Conservation (phyloP, 768 basidiomycete species). For the Boletus insuetus region DNA sequence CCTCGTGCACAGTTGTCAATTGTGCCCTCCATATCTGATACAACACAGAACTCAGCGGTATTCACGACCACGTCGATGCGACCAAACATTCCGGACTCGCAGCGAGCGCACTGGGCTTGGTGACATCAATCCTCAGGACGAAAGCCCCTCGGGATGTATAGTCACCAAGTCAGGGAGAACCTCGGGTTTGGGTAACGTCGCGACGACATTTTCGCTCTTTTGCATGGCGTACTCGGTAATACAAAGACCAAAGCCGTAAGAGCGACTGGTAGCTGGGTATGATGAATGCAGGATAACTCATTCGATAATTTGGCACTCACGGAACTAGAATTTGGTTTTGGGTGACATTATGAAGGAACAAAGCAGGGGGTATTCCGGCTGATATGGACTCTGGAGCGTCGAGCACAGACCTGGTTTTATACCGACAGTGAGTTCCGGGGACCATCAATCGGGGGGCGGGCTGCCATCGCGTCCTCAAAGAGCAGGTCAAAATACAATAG, state of each 20-base stretch:
- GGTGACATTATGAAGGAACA: neutral
- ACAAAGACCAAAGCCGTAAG: slow-evolving; percentile 39
- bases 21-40: slow-evolving; percentile 26
- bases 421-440: neutral
- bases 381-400: neutral
- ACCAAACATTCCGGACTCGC: slow-evolving; percentile 16
- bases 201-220: too few species aligned
- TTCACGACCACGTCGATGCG: slow-evolving; percentile 22
- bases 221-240: too few species aligned
- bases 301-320: slow-evolving; percentile 2
- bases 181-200: too few species aligned
- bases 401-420: neutral
- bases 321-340: slow-evolving; percentile 21
- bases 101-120: slow-evolving; percentile 17
- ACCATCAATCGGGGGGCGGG: too few species aligned
- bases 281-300: neutral
- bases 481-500: too few species aligned
- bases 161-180: too few species aligned
- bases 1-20: slow-evolving; percentile 34
- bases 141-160: too few species aligned
- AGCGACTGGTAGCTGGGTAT: slow-evolving; percentile 38
- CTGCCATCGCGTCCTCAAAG: too few species aligned
- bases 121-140: slow-evolving; percentile 40
- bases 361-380: neutral
- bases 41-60: neutral